Evolutionary conservation across 2,329 filamentous ascomycete genomes (phyloP), one percentile per base, ranked within the genome.

Genomic region (Plenodomus biglobosus): DNA sequence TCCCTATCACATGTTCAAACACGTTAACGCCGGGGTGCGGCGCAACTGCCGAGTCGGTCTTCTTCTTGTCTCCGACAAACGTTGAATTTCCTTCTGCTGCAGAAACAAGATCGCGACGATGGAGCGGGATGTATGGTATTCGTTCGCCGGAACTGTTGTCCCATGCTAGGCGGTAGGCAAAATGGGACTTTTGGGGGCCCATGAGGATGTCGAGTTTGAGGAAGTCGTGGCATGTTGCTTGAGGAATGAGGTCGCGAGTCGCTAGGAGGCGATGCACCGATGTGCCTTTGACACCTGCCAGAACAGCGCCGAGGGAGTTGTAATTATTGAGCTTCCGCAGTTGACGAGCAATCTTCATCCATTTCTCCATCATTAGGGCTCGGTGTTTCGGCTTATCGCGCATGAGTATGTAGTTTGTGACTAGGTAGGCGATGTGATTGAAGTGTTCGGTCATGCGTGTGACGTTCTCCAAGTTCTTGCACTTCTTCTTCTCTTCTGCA

Each of bases 351-450:
- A 99, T 85, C 42, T 82, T 83, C 90, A 97, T 97, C 69, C 96
- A 96, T 69, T 96, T 96, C 70, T 96, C 92, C 46, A 99, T 76
- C 75, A 94, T 92, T 54, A 87, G 82, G 2, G 91, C 92, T 55
- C 94, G 83, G 70, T 99, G 94, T 72, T 97, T 97, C 10, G 94
- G 86, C 75, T 99, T 99, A 68, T 97, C 92, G 54, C 92, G 85
- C 58, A 97, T 81, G 8, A 99, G 78, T 10, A 83, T 67, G 43
- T 78, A 75, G 46, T 85, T 74, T 3, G 78, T 76, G 5, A 82
- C 79, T 56, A 77, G 76, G 46, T 77, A 80, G 0, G 81, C 80
- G 19, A 85, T 71, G 51, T 81, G 81, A 56, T 85, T 84, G 64
- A 83, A 82, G 71, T 97, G 91, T 44, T 85, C 85, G 59, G 95